Conservation (phyloP, 306 rosid species). For the Datisca glomerata region DNA sequence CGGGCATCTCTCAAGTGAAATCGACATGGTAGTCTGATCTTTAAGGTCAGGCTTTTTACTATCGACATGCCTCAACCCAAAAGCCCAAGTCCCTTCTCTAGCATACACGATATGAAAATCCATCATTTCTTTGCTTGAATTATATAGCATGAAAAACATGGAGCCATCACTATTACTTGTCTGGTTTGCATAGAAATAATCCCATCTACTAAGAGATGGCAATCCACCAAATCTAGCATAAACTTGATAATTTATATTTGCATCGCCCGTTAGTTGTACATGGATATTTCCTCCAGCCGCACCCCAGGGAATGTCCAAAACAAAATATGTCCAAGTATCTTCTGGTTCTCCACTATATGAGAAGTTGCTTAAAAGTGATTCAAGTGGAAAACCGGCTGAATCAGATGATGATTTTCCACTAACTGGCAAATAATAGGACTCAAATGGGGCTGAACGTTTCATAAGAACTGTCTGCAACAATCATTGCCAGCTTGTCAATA, state of each 20-base stretch:
- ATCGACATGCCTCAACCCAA: conserved; percentile 56
- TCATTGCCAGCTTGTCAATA: conserved; percentile 46
- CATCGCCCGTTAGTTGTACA: conserved; percentile 40
- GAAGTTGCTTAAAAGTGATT: conserved; percentile 48
- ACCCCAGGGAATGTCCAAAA: conserved; percentile 70
- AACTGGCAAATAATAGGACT: conserved; percentile 74
- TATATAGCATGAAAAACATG: conserved; percentile 56
- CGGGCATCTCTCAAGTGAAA: conserved; percentile 92
- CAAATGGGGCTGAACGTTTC: conserved; percentile 48
- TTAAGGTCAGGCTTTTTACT: conserved; percentile 21
- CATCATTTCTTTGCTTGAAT: conserved; percentile 48
- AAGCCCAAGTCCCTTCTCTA: conserved; percentile 92
- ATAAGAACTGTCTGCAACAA: conserved; percentile 72
- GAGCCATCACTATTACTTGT: conserved; percentile 62
- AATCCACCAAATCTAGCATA: conserved; percentile 88
- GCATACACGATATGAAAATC: conserved; percentile 72
- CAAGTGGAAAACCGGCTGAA: conserved; percentile 67
- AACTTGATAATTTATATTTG: conserved; percentile 44
- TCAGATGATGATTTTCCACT: conserved; percentile 30
- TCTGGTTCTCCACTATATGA: conserved; percentile 26
- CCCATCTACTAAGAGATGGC: conserved; percentile 69
- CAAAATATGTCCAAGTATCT: conserved; percentile 63
- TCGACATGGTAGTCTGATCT: conserved; percentile 56
- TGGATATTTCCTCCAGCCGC: conserved; percentile 87
- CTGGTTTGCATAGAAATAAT: conserved; percentile 73